Conservation (phyloP, 441 rosid genomes). For the Populus trichocarpa region DNA sequence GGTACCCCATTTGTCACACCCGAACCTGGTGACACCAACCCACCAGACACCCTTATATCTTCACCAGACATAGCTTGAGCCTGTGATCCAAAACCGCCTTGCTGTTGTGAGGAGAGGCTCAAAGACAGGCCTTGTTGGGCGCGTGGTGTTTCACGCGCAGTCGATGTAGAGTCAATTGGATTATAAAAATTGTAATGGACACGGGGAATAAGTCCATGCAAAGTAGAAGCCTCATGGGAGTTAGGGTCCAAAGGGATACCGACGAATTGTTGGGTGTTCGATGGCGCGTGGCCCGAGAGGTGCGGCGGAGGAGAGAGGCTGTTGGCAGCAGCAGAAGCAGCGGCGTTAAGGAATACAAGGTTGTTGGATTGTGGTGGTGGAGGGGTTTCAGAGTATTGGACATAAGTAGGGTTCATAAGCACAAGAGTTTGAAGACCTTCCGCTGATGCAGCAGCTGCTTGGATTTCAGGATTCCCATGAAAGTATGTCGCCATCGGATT, state of each 20-base stretch:
- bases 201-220: constrained; percentile 74
- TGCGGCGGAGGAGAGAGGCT: constrained; percentile 23
- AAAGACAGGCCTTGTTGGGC: constrained; percentile 80
- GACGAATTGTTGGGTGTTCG: constrained; percentile 63
- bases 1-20: constrained; percentile 68
- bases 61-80: constrained; percentile 42
- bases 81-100: constrained; percentile 49
- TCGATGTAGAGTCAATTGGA: constrained; percentile 42
- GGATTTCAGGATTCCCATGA: constrained; percentile 76
- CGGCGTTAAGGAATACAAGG: constrained; percentile 63
- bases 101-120: constrained; percentile 84
- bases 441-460: constrained; percentile 26
- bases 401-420: constrained; percentile 92
- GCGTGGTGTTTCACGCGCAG: constrained; percentile 68
- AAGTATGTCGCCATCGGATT: constrained; percentile 76
- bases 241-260: constrained; percentile 73
- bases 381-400: constrained; percentile 58
- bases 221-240: constrained; percentile 49
- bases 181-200: constrained; percentile 71
- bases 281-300: constrained; percentile 47
- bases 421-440: constrained; percentile 90
- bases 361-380: constrained; percentile 38
- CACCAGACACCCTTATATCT: constrained; percentile 51
- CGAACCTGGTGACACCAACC: constrained; percentile 65
- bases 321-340: constrained; percentile 42